Evolutionary conservation across 345 rosid genomes (phyloP).

Genomic region (Melaleuca quinquenervia): DNA sequence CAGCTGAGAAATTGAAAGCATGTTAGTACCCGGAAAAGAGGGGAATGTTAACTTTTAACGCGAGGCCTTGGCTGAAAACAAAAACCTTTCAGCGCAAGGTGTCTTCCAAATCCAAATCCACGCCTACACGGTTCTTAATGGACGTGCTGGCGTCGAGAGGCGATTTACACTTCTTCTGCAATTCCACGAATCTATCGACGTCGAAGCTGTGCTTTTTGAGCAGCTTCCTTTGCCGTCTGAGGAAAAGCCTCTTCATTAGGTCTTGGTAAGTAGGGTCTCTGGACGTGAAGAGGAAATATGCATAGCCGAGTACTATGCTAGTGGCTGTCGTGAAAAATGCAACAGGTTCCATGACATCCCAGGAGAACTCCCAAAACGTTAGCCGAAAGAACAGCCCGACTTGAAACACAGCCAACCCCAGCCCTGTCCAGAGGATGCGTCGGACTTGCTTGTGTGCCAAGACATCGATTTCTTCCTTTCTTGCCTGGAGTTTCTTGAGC

Average conservation of each 20-base stretch:
- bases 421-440: conserved; percentile 65
- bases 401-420: conserved; percentile 48
- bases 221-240: conserved; percentile 76
- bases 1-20: neutral
- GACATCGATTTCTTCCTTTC: conserved; percentile 80
- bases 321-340: conserved; percentile 70
- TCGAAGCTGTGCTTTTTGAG: conserved; percentile 52
- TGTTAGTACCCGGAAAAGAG: neutral
- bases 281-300: conserved; percentile 75
- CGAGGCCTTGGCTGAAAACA: neutral
- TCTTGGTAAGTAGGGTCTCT: conserved; percentile 95
- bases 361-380: conserved; percentile 97
- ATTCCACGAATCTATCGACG: conserved; percentile 51
- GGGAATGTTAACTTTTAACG: neutral
- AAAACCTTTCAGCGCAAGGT: conserved; percentile 30
- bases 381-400: conserved; percentile 71
- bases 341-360: conserved; percentile 99
- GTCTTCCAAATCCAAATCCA: conserved; percentile 66
- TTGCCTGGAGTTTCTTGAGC: conserved; percentile 46
- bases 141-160: conserved; percentile 39
- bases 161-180: conserved; percentile 47
- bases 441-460: conserved; percentile 87
- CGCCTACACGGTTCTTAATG: conserved; percentile 45
- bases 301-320: conserved; percentile 71
- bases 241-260: conserved; percentile 84